A percentile compares a stretch with the other conserved stretches of the same genome.
These are phyloP conservation scores for Schwanniomyces occidentalis DNA, from an alignment of 805 yeast species.

Conservation along the genomic window DNA sequence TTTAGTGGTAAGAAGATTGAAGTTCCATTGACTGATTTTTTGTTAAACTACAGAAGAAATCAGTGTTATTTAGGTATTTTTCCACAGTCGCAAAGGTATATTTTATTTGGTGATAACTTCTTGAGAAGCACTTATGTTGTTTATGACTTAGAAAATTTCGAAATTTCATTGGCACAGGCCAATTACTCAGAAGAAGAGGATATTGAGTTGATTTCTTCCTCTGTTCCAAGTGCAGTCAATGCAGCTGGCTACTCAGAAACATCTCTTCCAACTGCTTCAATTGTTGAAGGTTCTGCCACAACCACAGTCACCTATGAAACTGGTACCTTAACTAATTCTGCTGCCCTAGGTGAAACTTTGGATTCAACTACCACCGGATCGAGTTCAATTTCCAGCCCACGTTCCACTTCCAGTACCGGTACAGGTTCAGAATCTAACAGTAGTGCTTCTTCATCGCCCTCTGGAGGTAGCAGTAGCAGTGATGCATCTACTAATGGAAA, in stretches of 20 bases:
- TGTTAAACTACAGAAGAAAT: slow-evolving; percentile 15
- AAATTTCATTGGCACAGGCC: slow-evolving; percentile 52
- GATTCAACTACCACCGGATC: too few species aligned
- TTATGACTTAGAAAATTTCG: slow-evolving; percentile 57
- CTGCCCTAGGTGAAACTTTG: too few species aligned
- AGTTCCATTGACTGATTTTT: slow-evolving; percentile 44
- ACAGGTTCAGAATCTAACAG: too few species aligned
- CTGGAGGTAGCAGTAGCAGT: too few species aligned
- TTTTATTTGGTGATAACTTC: slow-evolving; percentile 65
- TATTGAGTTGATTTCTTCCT: slow-evolving; percentile 45
- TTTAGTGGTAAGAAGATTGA: slow-evolving; percentile 60
- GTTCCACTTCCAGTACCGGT: too few species aligned
- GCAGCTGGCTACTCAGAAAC: slow-evolving; percentile 51
- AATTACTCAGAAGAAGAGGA: slow-evolving; percentile 31
- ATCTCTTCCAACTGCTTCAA: slow-evolving; percentile 1
- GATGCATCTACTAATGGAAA: too few species aligned
- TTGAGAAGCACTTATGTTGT: slow-evolving; percentile 65
- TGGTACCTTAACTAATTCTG: too few species aligned
- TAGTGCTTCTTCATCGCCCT: too few species aligned
- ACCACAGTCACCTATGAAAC: slow-evolving; percentile 18
- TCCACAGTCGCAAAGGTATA: slow-evolving; percentile 15
- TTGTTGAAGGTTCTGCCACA: slow-evolving; percentile 3
- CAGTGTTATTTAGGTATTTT: slow-evolving; percentile 30
- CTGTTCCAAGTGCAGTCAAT: slow-evolving; percentile 52
- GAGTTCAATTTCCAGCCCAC: too few species aligned